phyloP scores from a whole-genome alignment of 2,329 filamentous ascomycete genomes.

The Ascochyta clinopodiicola region DNA sequence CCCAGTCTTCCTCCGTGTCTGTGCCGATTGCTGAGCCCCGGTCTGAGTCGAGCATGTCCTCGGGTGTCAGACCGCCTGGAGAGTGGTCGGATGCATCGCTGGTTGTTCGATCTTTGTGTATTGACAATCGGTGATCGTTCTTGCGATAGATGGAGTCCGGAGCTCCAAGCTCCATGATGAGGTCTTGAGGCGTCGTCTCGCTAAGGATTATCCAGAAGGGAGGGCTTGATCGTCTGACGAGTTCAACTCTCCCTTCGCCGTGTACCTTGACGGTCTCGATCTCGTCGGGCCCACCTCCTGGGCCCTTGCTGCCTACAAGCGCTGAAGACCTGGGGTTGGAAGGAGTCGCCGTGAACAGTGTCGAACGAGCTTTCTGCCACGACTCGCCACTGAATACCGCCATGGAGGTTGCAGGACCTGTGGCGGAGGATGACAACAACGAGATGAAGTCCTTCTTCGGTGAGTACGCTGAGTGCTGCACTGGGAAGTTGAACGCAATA shows the following conservation, averaged over 20 bases:
- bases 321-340: constrained; percentile 76
- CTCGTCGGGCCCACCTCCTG: constrained; percentile 86
- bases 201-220: constrained; percentile 77
- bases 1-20: constrained; percentile 54
- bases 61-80: constrained; percentile 34
- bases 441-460: constrained; percentile 82
- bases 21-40: constrained; percentile 42
- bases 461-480: constrained; percentile 77
- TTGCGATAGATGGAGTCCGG: constrained; percentile 95
- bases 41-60: constrained; percentile 43
- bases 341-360: constrained; percentile 76
- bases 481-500: constrained; percentile 88
- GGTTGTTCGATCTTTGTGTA: constrained; percentile 63
- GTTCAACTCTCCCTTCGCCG: constrained; percentile 78
- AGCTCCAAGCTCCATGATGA: constrained; percentile 88
- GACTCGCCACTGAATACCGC: constrained; percentile 89
- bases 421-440: constrained; percentile 78
- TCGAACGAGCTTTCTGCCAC: constrained; percentile 82
- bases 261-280: constrained; percentile 80
- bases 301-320: constrained; percentile 68
- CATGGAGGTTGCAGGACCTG: constrained; percentile 81
- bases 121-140: constrained; percentile 85
- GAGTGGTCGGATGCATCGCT: constrained; percentile 47
- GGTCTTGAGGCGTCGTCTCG: constrained; percentile 88
- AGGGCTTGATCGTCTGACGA: constrained; percentile 72